phyloP scores from a whole-genome alignment of 2,329 filamentous ascomycete genomes.

The Cercospora sojina region DNA sequence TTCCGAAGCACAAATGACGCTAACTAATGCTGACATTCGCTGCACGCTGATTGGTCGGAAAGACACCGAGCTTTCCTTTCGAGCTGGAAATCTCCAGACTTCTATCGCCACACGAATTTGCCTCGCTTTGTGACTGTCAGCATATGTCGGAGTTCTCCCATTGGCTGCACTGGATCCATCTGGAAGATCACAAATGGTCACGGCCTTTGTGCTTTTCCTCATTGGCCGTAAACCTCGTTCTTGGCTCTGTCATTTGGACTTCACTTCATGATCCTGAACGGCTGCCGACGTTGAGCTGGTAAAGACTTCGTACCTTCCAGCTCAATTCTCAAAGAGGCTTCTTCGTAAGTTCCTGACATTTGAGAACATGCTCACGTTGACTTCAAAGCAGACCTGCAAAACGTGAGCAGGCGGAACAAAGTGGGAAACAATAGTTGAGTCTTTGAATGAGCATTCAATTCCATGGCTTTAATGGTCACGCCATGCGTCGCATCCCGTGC shows the following conservation, averaged over 20 bases:
- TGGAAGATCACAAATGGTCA: background rate
- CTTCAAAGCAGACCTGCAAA: too few relatives aligned
- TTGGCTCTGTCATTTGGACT: background rate
- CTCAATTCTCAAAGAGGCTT: too few relatives aligned
- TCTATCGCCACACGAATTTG: slow-evolving; percentile 8
- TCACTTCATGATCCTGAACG: background rate
- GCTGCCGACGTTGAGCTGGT: too few relatives aligned
- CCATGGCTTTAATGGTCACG: too few relatives aligned
- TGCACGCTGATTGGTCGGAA: slow-evolving; percentile 8
- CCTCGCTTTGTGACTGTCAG: slow-evolving; percentile 5
- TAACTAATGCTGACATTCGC: slow-evolving; percentile 13
- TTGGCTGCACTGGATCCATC: background rate
- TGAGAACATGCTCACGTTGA: too few relatives aligned
- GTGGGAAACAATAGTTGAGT: too few relatives aligned
- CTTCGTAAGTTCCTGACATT: too few relatives aligned
- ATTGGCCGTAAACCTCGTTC: background rate
- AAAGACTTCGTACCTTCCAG: too few relatives aligned
- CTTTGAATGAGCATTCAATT: too few relatives aligned
- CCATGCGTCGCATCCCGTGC: too few relatives aligned
- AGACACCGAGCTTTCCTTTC: background rate
- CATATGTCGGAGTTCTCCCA: background rate
- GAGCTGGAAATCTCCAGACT: slow-evolving; percentile 6
- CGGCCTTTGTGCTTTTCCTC: background rate
- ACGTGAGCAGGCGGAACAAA: too few relatives aligned
- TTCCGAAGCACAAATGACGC: slow-evolving; percentile 10